phyloP scores from a whole-genome alignment of 352 stramenopile genomes.

The Globisporangium nagaii region DNA sequence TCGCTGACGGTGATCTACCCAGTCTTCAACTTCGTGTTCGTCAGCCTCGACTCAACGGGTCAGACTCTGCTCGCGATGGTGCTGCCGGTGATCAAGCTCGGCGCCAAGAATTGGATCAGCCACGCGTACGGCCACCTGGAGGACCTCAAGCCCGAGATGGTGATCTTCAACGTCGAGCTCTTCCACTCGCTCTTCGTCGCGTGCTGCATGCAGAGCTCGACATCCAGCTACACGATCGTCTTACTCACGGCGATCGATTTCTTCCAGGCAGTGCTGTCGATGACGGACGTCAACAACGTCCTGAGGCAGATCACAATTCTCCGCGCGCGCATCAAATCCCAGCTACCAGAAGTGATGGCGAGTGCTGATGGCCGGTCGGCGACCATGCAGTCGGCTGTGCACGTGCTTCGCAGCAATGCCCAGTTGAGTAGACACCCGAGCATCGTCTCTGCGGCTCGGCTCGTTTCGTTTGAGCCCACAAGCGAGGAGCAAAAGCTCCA shows the following conservation, averaged over 20 bases:
- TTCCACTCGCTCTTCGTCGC: slow-evolving; percentile 21
- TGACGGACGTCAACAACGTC: background rate
- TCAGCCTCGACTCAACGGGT: background rate
- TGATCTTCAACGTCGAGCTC: slow-evolving; percentile 21
- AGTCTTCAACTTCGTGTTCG: slow-evolving; percentile 17
- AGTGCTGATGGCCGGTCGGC: no score
- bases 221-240: slow-evolving; percentile 12
- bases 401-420: no score
- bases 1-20: slow-evolving; percentile 20
- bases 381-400: no score
- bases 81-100: slow-evolving; percentile 14
- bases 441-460: no score
- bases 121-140: slow-evolving; percentile 16
- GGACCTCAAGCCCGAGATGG: slow-evolving; percentile 20
- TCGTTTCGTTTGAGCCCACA: no score
- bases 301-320: no score
- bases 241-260: slow-evolving; percentile 19
- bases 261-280: background rate
- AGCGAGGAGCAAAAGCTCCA: no score
- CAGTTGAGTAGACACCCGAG: no score
- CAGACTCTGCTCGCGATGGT: slow-evolving; percentile 16
- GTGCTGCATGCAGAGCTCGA: slow-evolving; percentile 19
- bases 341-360: no score
- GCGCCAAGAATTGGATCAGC: slow-evolving; percentile 18
- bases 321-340: no score